Conservation (phyloP, 108 stramenopile species). For the Nannochloropsis gaditana region DNA sequence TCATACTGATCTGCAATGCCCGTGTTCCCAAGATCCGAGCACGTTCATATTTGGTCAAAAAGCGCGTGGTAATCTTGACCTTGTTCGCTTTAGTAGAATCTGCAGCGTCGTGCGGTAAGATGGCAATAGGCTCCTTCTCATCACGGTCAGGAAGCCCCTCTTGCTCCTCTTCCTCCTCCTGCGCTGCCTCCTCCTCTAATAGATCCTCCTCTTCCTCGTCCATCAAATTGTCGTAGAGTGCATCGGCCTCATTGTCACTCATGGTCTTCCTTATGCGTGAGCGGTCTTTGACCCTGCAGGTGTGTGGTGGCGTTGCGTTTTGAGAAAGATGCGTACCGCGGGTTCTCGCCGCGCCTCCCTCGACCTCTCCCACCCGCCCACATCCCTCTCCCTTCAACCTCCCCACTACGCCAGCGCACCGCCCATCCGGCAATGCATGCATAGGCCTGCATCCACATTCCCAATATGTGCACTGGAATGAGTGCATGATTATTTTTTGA, state of each 20-base stretch:
- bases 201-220: constrained; percentile 41
- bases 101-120: neutral
- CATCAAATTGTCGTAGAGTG: constrained; percentile 41
- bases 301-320: too few species aligned
- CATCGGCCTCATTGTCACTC: constrained; percentile 9
- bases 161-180: constrained; percentile 31
- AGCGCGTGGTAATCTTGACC: constrained; percentile 68
- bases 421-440: too few species aligned
- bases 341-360: too few species aligned
- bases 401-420: too few species aligned
- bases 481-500: too few species aligned
- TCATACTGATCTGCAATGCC: constrained; percentile 91
- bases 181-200: constrained; percentile 30
- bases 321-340: too few species aligned
- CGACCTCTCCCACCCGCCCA: too few species aligned
- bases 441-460: too few species aligned
- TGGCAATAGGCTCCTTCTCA: constrained; percentile 17
- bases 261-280: neutral
- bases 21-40: constrained; percentile 96
- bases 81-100: constrained; percentile 8
- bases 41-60: constrained; percentile 97
- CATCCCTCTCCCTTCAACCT: too few species aligned
- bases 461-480: too few species aligned
- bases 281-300: too few species aligned
- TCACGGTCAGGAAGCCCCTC: constrained; percentile 1